These are phyloP conservation scores for Emydomyces testavorans DNA, from an alignment of 2,329 filamentous ascomycete species.

Conservation along the genomic window DNA sequence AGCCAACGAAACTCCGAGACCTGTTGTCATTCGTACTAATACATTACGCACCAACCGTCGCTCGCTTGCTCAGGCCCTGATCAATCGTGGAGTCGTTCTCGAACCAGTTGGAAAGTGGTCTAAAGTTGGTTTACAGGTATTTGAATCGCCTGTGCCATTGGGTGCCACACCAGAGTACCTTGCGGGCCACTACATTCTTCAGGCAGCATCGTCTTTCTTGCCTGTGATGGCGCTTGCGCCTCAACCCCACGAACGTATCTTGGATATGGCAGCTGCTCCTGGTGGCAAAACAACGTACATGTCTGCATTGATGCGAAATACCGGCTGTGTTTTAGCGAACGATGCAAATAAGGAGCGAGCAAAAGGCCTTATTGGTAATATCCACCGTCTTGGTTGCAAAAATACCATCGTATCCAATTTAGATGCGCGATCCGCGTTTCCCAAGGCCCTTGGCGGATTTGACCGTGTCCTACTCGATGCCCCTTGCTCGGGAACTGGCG, in stretches of 20 bases:
- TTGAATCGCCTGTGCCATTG: conserved; percentile 75
- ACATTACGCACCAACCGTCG: conserved; percentile 66
- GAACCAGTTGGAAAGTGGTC: conserved; percentile 98
- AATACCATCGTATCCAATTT: conserved; percentile 95
- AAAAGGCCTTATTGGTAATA: conserved; percentile 96
- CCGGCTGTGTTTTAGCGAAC: conserved; percentile 89
- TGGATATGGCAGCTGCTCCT: conserved; percentile 91
- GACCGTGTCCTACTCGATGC: conserved; percentile 90
- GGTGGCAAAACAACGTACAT: conserved; percentile 95
- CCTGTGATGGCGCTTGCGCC: conserved; percentile 95
- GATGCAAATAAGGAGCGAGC: conserved; percentile 87
- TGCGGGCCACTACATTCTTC: conserved; percentile 93
- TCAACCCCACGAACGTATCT: conserved; percentile 79
- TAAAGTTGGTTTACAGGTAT: conserved; percentile 93
- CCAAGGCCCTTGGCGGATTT: conserved; percentile 87
- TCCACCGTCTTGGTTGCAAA: conserved; percentile 83
- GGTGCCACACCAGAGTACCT: conserved; percentile 96
- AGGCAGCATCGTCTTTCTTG: conserved; percentile 91
- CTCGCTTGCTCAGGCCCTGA: conserved; percentile 82
- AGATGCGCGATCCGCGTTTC: conserved; percentile 77
- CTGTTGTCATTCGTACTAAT: conserved; percentile 93
- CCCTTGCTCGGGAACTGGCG: conserved; percentile 90
- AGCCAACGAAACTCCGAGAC: conserved; percentile 88
- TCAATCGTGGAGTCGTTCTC: conserved; percentile 90
- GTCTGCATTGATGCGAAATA: conserved; percentile 96